These are phyloP conservation scores for Trametes pubescens DNA, from an alignment of 1,284 basidiomycete species.

Conservation along the genomic window DNA sequence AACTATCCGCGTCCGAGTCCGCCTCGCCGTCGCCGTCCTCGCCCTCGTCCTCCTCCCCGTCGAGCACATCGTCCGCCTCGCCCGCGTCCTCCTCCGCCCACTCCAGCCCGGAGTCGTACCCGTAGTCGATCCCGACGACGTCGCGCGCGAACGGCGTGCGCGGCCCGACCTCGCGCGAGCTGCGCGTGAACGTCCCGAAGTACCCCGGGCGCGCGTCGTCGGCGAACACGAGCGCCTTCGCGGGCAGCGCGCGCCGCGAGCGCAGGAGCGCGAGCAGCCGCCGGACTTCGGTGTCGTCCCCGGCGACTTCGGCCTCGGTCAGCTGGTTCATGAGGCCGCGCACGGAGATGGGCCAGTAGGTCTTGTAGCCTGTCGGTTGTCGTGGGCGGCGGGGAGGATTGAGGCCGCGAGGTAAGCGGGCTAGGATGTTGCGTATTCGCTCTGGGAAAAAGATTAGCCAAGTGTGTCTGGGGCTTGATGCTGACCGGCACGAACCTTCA, in stretches of 20 bases:
- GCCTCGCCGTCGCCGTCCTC: constrained; percentile 59
- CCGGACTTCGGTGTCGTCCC: constrained; percentile 70
- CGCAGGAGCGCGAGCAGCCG: constrained; percentile 60
- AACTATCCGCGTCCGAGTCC: constrained; percentile 79
- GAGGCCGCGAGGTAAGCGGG: constrained; percentile 45
- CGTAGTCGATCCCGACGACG: constrained; percentile 75
- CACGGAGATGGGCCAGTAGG: constrained; percentile 47
- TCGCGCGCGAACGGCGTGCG: constrained; percentile 81
- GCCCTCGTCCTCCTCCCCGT: constrained; percentile 65
- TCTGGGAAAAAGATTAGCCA: constrained; percentile 42
- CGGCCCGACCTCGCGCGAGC: constrained; percentile 72
- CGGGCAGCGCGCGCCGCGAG: constrained; percentile 65
- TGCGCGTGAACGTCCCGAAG: constrained; percentile 87
- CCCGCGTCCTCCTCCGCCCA: constrained; percentile 81
- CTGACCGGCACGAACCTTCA: constrained; percentile 46
- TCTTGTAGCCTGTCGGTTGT: constrained; percentile 43
- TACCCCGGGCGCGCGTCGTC: constrained; percentile 86
- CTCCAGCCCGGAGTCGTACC: constrained; percentile 86
- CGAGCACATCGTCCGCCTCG: constrained; percentile 76
- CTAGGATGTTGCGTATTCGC: constrained; percentile 51
- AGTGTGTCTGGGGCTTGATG: neutral
- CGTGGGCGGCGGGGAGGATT: constrained; percentile 40
- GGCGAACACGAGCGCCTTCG: constrained; percentile 79
- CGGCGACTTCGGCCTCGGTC: constrained; percentile 79
- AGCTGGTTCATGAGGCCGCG: constrained; percentile 70